Evolutionary conservation across 1,284 basidiomycete genomes (phyloP).

Genomic region (Austroboletus novae-zelandiae): DNA sequence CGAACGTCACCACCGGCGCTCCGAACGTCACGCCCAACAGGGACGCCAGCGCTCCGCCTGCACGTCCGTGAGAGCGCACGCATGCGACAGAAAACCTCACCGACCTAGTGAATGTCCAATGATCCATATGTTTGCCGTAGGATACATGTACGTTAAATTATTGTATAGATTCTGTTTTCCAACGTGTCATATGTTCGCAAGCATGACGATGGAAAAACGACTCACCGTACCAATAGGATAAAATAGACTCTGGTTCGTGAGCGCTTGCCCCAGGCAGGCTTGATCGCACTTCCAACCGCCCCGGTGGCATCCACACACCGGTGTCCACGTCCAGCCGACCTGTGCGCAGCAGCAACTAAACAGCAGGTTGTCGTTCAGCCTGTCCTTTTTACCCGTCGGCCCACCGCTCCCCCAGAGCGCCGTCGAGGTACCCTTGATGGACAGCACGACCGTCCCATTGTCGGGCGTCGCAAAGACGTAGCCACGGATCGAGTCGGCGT

Average conservation of each 20-base stretch:
- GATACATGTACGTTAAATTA: constrained; percentile 93
- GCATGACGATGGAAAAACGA: background rate
- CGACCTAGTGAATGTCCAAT: constrained; percentile 74
- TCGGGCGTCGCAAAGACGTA: constrained; percentile 84
- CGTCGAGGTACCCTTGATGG: constrained; percentile 93
- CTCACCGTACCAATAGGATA: constrained; percentile 81
- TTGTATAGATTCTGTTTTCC: constrained; percentile 80
- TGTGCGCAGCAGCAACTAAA: constrained; percentile 98
- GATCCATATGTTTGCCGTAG: constrained; percentile 90
- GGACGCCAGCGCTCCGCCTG: constrained; percentile 83
- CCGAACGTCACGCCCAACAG: constrained; percentile 91
- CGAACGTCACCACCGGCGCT: constrained; percentile 86
- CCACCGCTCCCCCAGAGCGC: constrained; percentile 79
- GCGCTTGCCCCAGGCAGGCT: constrained; percentile 76
- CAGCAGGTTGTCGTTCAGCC: constrained; percentile 92
- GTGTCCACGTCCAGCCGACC: constrained; percentile 92
- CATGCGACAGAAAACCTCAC: constrained; percentile 11
- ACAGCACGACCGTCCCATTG: constrained; percentile 84
- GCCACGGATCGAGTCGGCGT: constrained; percentile 86
- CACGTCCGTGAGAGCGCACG: background rate
- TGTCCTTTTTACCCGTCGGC: constrained; percentile 88
- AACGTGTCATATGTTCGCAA: background rate
- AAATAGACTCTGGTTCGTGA: constrained; percentile 86
- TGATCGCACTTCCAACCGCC: constrained; percentile 83
- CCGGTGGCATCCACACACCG: constrained; percentile 91